Conservation (phyloP, 2,329 filamentous ascomycete species). For the Epichloe festucae region DNA sequence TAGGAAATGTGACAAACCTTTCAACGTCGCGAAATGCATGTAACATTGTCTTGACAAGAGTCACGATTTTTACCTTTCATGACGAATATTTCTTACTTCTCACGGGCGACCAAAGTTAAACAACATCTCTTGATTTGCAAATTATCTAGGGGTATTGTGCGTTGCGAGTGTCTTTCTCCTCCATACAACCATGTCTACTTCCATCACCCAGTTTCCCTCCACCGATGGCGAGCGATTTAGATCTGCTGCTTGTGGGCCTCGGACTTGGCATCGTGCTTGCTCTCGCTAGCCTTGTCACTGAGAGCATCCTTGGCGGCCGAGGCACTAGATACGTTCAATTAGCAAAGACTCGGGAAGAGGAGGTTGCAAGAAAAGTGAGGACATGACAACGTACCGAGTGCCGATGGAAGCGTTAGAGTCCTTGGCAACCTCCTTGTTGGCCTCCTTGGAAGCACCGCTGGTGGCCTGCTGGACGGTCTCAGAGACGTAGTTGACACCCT, state of each 20-base stretch:
- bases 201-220: not conserved
- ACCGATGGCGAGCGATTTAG: constrained; percentile 14
- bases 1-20: not conserved
- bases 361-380: accelerated
- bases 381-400: constrained; percentile 33
- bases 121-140: not conserved
- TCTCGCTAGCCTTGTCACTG: constrained; percentile 32
- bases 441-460: constrained; percentile 49
- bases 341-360: not conserved
- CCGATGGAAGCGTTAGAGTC: constrained; percentile 37
- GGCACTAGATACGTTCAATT: constrained; percentile 19
- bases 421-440: constrained; percentile 58
- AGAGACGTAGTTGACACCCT: constrained; percentile 53
- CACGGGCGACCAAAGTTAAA: not conserved
- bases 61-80: accelerated
- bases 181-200: not conserved
- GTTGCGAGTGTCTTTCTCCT: not conserved
- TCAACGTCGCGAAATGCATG: not conserved
- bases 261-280: constrained; percentile 25
- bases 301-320: constrained; percentile 36
- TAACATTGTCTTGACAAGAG: accelerated
- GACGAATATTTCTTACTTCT: not conserved
- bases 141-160: constrained; percentile 8
- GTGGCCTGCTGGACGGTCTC: constrained; percentile 47
- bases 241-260: constrained; percentile 29